Percentiles rank a stretch among this genome's conserved stretches.
Conservation (phyloP, 768 basidiomycete species). For the Mycena rosella region DNA sequence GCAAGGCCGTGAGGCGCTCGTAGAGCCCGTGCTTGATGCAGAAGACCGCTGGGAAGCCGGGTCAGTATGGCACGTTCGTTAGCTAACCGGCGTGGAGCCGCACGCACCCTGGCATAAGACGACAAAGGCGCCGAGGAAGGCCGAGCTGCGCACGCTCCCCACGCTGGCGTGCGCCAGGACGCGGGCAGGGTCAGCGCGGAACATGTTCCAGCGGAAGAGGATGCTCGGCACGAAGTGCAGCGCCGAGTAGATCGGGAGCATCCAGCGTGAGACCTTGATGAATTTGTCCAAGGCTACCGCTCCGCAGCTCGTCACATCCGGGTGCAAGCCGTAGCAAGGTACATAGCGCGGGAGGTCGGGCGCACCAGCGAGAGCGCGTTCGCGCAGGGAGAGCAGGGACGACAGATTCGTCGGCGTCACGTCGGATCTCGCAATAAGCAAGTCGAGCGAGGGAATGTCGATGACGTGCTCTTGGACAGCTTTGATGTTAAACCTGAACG, state of each 20-base stretch:
- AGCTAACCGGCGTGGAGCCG: not conserved
- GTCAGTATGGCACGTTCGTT: not conserved
- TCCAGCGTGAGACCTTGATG: slow-evolving; percentile 86
- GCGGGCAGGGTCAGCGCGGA: slow-evolving; percentile 72
- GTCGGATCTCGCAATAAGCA: slow-evolving; percentile 62
- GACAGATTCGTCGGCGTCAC: slow-evolving; percentile 65
- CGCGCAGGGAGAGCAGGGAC: slow-evolving; percentile 59
- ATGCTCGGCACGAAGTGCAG: slow-evolving; percentile 91
- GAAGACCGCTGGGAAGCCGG: slow-evolving; percentile 59
- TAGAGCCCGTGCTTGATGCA: slow-evolving; percentile 78
- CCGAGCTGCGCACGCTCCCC: slow-evolving; percentile 86
- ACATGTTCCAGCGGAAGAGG: slow-evolving; percentile 80
- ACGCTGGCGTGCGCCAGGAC: slow-evolving; percentile 74
- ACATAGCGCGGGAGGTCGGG: slow-evolving; percentile 65
- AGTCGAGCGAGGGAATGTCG: slow-evolving; percentile 69
- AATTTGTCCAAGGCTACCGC: slow-evolving; percentile 77
- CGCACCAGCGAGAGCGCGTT: slow-evolving; percentile 49
- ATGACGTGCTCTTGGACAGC: slow-evolving; percentile 71
- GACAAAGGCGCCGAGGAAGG: slow-evolving; percentile 89
- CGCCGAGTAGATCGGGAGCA: slow-evolving; percentile 87
- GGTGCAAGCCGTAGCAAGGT: slow-evolving; percentile 85
- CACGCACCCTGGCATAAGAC: slow-evolving; percentile 82
- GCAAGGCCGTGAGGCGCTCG: slow-evolving; percentile 54
- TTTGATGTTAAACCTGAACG: slow-evolving; percentile 70
- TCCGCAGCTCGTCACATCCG: slow-evolving; percentile 71